phyloP scores from a whole-genome alignment of 2,329 filamentous ascomycete genomes.

The Colletotrichum siamense region DNA sequence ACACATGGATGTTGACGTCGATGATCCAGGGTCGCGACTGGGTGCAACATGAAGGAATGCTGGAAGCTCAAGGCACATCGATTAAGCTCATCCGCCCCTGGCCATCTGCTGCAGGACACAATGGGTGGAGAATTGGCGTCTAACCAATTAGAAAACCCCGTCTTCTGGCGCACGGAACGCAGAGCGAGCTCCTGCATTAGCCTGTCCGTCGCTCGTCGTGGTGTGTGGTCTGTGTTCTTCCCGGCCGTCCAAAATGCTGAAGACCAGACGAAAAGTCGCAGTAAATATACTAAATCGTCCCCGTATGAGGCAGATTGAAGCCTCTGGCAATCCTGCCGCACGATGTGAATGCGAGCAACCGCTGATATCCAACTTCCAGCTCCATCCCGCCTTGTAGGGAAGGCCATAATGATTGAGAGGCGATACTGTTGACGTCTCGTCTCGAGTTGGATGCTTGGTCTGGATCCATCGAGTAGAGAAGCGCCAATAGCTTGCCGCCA shows the following conservation, averaged over 20 bases:
- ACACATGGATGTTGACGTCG: neutral
- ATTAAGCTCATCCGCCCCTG: conserved; percentile 15
- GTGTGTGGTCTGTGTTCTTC: neutral
- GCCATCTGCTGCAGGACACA: neutral
- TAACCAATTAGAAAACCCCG: neutral
- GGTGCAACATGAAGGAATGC: neutral
- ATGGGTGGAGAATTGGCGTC: neutral
- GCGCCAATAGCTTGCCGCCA: neutral
- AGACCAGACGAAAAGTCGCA: neutral
- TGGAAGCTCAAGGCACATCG: neutral
- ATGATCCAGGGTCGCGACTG: neutral
- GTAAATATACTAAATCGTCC: neutral
- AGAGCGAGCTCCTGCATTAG: conserved; percentile 13
- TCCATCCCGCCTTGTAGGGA: neutral
- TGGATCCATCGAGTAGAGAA: neutral
- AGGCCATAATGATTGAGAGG: neutral
- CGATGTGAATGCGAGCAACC: neutral
- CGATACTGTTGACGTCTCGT: neutral
- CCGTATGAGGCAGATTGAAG: neutral
- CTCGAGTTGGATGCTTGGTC: neutral
- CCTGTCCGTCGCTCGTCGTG: neutral
- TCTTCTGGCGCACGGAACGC: neutral
- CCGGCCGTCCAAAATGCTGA: neutral
- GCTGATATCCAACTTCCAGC: neutral
- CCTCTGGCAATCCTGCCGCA: neutral